These are phyloP conservation scores for Hericium erinaceus DNA, from an alignment of 768 basidiomycete species.

Conservation along the genomic window DNA sequence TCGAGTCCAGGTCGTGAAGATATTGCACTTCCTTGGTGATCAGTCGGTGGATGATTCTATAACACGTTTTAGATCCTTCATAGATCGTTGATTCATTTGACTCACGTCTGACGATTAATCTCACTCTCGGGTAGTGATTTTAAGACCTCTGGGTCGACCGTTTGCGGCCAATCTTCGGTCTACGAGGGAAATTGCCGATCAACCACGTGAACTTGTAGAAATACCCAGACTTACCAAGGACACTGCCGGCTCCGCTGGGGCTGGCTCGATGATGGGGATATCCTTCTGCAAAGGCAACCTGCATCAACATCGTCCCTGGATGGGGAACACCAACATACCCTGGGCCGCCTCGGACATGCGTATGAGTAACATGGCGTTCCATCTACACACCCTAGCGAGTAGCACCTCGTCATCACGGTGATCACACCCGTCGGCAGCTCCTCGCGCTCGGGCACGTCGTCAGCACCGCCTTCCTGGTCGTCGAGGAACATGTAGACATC, in stretches of 20 bases:
- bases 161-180: slow-evolving; percentile 42
- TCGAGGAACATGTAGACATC: slow-evolving; percentile 92
- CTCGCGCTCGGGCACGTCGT: slow-evolving; percentile 50
- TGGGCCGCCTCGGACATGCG: slow-evolving; percentile 53
- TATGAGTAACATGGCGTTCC: slow-evolving; percentile 76
- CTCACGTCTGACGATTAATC: slow-evolving; percentile 68
- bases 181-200: slow-evolving; percentile 8
- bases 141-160: slow-evolving; percentile 40
- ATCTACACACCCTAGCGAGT: slow-evolving; percentile 78
- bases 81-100: background rate
- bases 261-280: background rate
- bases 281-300: background rate
- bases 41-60: slow-evolving; percentile 72
- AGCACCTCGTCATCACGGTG: slow-evolving; percentile 85
- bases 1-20: slow-evolving; percentile 73
- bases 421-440: slow-evolving; percentile 85
- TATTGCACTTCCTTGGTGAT: slow-evolving; percentile 88
- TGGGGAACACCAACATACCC: slow-evolving; percentile 29
- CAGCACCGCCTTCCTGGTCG: slow-evolving; percentile 60
- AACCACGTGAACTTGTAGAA: background rate
- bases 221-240: background rate
- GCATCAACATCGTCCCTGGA: background rate
- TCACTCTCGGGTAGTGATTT: slow-evolving; percentile 64
- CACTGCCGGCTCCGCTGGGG: background rate
- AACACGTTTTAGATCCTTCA: slow-evolving; percentile 1